A percentile compares a stretch with the other conserved stretches of the same genome.
These are phyloP conservation scores for Mangifera indica DNA, from an alignment of 345 rosid species.

Conservation along the genomic window DNA sequence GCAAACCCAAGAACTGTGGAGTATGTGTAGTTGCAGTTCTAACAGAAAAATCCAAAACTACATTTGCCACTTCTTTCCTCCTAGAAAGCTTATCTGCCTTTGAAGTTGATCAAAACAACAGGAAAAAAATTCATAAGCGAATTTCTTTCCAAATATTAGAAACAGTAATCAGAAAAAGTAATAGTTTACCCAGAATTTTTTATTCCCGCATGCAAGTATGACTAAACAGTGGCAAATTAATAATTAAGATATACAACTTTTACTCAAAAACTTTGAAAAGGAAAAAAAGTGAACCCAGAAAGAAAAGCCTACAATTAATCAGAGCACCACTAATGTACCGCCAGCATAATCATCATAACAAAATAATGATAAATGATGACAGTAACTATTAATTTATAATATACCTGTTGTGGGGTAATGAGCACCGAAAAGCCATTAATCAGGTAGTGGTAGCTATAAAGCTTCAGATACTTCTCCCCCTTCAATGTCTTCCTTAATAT, in stretches of 20 bases:
- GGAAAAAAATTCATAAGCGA: background rate
- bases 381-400: constrained; percentile 12
- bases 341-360: constrained; percentile 28
- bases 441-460: constrained; percentile 91
- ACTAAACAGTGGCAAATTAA: background rate
- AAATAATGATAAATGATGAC: constrained; percentile 23
- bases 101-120: constrained; percentile 22
- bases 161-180: constrained; percentile 2
- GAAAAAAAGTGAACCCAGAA: background rate
- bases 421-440: constrained; percentile 91
- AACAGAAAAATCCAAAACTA: constrained; percentile 79
- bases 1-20: constrained; percentile 91
- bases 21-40: constrained; percentile 93
- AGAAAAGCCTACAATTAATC: constrained; percentile 15
- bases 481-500: constrained; percentile 58
- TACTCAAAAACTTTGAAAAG: constrained; percentile 3
- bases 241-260: background rate
- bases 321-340: constrained; percentile 16
- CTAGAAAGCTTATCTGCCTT: constrained; percentile 72
- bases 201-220: background rate
- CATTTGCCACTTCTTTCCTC: constrained; percentile 76
- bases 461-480: constrained; percentile 85
- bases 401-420: constrained; percentile 82
- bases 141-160: constrained; percentile 5
- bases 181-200: background rate